phyloP scores from a whole-genome alignment of 108 stramenopile genomes.

The Pseudonitzschia delicatissima region DNA sequence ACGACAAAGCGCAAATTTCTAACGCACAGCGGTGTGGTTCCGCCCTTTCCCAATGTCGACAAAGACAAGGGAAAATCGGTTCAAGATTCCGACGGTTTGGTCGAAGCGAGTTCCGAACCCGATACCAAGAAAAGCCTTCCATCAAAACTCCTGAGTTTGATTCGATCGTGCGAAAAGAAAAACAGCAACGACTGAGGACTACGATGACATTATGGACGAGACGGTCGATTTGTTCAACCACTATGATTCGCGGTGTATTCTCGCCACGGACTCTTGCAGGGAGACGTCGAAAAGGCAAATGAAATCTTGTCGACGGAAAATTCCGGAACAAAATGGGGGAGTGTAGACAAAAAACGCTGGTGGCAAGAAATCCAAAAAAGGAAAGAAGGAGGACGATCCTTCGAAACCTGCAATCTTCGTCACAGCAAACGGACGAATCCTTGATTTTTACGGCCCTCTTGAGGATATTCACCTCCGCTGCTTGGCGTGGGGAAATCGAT shows the following conservation, averaged over 20 bases:
- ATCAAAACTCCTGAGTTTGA: constrained; percentile 18
- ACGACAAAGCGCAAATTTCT: neutral
- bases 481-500: neutral
- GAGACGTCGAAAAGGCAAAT: constrained; percentile 26
- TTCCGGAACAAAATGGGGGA: neutral
- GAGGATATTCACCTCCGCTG: constrained; percentile 20
- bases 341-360: neutral
- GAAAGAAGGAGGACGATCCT: neutral
- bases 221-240: constrained; percentile 26
- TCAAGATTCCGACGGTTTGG: neutral
- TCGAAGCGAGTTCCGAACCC: neutral
- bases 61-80: neutral
- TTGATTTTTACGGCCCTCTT: constrained; percentile 33
- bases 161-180: constrained; percentile 27
- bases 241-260: constrained; percentile 32
- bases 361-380: constrained; percentile 1
- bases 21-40: constrained; percentile 14
- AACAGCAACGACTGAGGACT: neutral
- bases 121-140: constrained; percentile 1
- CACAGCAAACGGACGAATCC: constrained; percentile 12
- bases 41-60: constrained; percentile 18
- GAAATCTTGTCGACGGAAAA: constrained; percentile 15
- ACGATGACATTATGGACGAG: constrained; percentile 17
- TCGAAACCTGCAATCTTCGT: neutral
- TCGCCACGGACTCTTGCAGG: constrained; percentile 33